Base-by-base conservation (phyloP, 2,329 filamentous ascomycete species). In the Cladophialophora immunda region DNA sequence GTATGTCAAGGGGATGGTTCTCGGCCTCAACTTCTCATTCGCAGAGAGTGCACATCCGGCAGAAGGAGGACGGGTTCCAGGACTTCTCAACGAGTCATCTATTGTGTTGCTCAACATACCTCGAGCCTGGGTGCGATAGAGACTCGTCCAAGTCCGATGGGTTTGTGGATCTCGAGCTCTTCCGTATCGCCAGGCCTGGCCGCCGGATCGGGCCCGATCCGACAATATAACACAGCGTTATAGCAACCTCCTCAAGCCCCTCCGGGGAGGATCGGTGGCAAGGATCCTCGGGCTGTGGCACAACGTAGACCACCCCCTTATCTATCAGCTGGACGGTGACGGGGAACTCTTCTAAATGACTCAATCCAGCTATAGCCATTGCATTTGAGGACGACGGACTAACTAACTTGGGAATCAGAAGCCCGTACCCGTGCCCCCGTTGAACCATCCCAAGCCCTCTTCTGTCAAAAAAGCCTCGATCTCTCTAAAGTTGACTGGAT, bases 371-470 rank as follows among this genome's bases (percentile, higher is more conserved):
- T 5, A 34, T 34, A n/a, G n/a, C n/a, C n/a, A n/a, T 34, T 5
- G 32, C 13, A 34, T 34, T 34, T 34, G 32, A 34, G 11, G 6
- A 34, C 11, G 32, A 34, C 32, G 11, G 11, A 34, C 13, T 22
- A 36, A 8, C 30, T 27, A 52, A 30, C 32, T 19, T 22, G 29
- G 17, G 30, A 38, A 54, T 55, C 59, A 62, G 50, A 55, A 32
- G 34, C 59, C 47, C 30, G n/a, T 27, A 29, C 47, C 29, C 15
- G 59, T 54, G 19, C 47, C 25, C 32, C 59, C 59, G 19, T 62
- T 62, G 59, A 62, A 62, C 59, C 59, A 62, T 22, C 59, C 47
- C 47, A 62, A 32, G 4, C 59, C 59, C 27, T 62, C 59, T 45
- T 54, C 59, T 15, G 47, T 50, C 32, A 62, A 13, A 19, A 62